Base-by-base conservation (phyloP, 352 stramenopile species). In the Pythium sukuiense region DNA sequence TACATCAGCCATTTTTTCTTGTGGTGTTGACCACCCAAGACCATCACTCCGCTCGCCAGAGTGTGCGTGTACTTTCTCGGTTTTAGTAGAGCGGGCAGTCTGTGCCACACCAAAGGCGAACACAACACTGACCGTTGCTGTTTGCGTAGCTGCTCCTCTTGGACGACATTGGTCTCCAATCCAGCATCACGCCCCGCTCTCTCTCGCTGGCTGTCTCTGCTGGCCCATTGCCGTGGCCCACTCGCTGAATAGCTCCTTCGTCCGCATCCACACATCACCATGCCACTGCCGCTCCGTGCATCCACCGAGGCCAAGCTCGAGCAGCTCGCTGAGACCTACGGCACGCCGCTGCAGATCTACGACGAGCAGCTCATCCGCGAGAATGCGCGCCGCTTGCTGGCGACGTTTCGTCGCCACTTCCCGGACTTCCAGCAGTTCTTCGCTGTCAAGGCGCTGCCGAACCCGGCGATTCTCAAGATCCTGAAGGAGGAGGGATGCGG, bases 381-480 rank as follows among this genome's bases (percentile, higher is more conserved):
- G 43, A 95, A 96, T 56, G 89, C 85, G 57, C 80, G 79, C 33
- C 64, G 71, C 41, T 76, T 97, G 56, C 63, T 96, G 8, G 54
- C 72, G n/a, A 74, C 77, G 54, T 97, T 97, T 67, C 82, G 80
- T 55, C 65, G 63, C 62, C 73, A 92, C 41, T 96, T 96, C 59
- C 83, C 85, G 14, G 79, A 88, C 59, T 97, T 97, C 59, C 73
- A 91, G 72, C 84, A 97, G 74, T 96, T 93, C 69, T 97, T 81
- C 66, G 89, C 89, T 26, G 89, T 97, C 43, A 97, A 97, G 80
- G 89, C 89, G 69, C 73, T 96, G 72, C 89, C 89, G 14, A 97
- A 97, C 73, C 89, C 89, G 12, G 87, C 87, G 24, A 89, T 97
- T 59, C 77, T 96, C 64, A 89, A 89, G 72, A 72, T 97, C 16